A percentile compares a stretch with the other conserved stretches of the same genome.
phyloP scores from a whole-genome alignment of 2,329 filamentous ascomycete genomes.

The Aspergillus udagawae region DNA sequence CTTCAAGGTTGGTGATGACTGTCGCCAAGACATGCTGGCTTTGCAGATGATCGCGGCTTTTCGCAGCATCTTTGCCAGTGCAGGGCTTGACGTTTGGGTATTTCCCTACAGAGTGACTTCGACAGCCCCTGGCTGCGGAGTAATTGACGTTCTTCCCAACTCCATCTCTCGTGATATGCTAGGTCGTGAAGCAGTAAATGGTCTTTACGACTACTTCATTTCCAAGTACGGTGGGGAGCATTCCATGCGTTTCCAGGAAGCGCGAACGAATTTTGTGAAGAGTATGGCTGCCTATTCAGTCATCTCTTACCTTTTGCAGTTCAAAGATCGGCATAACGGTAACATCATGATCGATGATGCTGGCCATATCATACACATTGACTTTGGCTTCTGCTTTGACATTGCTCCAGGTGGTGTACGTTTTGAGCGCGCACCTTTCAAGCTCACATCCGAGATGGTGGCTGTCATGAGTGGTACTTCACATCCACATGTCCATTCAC shows the following conservation, averaged over 20 bases:
- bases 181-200: slow-evolving; percentile 94
- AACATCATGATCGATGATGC: slow-evolving; percentile 99
- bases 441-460: slow-evolving; percentile 95
- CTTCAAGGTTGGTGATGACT: slow-evolving; percentile 99
- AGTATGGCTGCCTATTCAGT: slow-evolving; percentile 98
- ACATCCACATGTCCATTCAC: slow-evolving; percentile 23
- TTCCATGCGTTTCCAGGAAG: slow-evolving; percentile 89
- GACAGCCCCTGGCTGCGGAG: slow-evolving; percentile 92
- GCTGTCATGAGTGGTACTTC: slow-evolving; percentile 90
- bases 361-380: slow-evolving; percentile 96
- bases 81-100: slow-evolving; percentile 93
- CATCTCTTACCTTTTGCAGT: slow-evolving; percentile 93
- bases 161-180: slow-evolving; percentile 99
- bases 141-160: slow-evolving; percentile 96
- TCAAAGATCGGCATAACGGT: slow-evolving; percentile 98
- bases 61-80: slow-evolving; percentile 90
- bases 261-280: slow-evolving; percentile 96
- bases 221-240: slow-evolving; percentile 97
- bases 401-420: slow-evolving; percentile 95
- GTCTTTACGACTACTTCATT: slow-evolving; percentile 96
- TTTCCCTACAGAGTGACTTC: slow-evolving; percentile 97
- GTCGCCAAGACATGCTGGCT: slow-evolving; percentile 91
- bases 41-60: slow-evolving; percentile 98
- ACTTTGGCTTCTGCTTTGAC: slow-evolving; percentile 99
- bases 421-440: slow-evolving; percentile 97